These are phyloP conservation scores for Cladophialophora chaetospira DNA, from an alignment of 2,329 filamentous ascomycete genomes.

Conservation along the genomic window DNA sequence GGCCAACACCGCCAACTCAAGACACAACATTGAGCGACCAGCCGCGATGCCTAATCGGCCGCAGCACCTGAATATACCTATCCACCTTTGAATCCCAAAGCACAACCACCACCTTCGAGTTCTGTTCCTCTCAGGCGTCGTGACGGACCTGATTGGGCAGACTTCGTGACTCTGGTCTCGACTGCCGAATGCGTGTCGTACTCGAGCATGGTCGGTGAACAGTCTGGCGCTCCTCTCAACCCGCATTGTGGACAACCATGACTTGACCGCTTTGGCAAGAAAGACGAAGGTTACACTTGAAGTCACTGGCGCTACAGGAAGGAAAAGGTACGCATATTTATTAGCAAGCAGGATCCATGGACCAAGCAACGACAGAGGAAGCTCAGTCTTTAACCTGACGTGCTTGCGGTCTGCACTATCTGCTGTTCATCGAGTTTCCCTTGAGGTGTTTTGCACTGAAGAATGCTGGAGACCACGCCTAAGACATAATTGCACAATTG, in stretches of 20 bases:
- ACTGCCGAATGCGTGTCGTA: slow-evolving; percentile 6
- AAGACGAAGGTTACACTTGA: slow-evolving; percentile 2
- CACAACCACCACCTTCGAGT: no score
- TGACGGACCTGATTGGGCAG: no score
- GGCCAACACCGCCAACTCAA: background rate
- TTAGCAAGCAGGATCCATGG: background rate
- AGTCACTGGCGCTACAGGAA: slow-evolving; percentile 2
- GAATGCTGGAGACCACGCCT: no score
- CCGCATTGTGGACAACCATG: slow-evolving; percentile 14
- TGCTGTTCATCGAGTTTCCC: background rate
- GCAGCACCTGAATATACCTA: background rate
- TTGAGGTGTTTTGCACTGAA: background rate
- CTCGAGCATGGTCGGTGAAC: slow-evolving; percentile 25
- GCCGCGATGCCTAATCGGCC: slow-evolving; percentile 15
- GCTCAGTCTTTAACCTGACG: no score
- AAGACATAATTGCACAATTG: slow-evolving; percentile 8
- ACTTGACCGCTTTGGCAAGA: slow-evolving; percentile 7
- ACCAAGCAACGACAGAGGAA: background rate
- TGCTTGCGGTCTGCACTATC: background rate
- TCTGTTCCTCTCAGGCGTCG: no score
- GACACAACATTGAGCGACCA: background rate
- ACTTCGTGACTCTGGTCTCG: background rate
- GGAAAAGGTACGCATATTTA: slow-evolving; percentile 21
- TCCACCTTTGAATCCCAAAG: background rate
- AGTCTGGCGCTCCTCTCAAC: slow-evolving; percentile 19